These are phyloP conservation scores for Staphylotrichum longicolle DNA, from an alignment of 495 filamentous ascomycete species.

Conservation along the genomic window DNA sequence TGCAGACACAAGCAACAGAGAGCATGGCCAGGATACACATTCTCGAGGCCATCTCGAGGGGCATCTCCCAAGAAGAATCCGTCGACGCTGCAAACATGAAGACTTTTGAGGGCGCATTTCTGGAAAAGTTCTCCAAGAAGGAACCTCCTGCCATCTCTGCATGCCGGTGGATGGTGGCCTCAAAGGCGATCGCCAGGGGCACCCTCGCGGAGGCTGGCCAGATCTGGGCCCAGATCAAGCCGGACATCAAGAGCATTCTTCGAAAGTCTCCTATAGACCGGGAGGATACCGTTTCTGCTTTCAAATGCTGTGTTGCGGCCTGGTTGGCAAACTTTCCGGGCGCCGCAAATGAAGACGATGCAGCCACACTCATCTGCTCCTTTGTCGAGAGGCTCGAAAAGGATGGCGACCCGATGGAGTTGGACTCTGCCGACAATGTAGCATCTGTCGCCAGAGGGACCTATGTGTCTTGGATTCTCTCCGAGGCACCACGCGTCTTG, in stretches of 20 bases:
- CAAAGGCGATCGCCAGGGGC: constrained; percentile 36
- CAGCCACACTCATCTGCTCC: constrained; percentile 31
- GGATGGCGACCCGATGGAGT: constrained; percentile 10
- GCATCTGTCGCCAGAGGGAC: constrained; percentile 21
- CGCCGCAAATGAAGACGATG: constrained; percentile 35
- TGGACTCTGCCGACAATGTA: constrained; percentile 21
- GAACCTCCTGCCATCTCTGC: constrained; percentile 28
- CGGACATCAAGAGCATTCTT: constrained; percentile 34
- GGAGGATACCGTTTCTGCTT: constrained; percentile 41
- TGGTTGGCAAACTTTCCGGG: constrained; percentile 41
- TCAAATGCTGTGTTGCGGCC: constrained; percentile 39
- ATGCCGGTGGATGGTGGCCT: constrained; percentile 41
- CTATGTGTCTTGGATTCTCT: constrained; percentile 31
- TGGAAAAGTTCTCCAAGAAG: constrained; percentile 23
- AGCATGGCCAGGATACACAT: constrained; percentile 40
- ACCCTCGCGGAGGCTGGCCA: constrained; percentile 34
- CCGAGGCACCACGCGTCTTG: constrained; percentile 21
- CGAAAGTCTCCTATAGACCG: constrained; percentile 31
- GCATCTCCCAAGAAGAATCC: constrained; percentile 45
- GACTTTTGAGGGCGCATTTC: constrained; percentile 21
- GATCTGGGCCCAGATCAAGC: constrained; percentile 39
- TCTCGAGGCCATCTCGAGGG: constrained; percentile 48
- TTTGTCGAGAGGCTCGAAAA: constrained; percentile 38
- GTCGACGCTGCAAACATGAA: constrained; percentile 39
- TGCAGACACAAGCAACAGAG: constrained; percentile 26